A percentile compares a stretch with the other conserved stretches of the same genome.
phyloP scores from a whole-genome alignment of 2,329 filamentous ascomycete species.

The Clarireedia monteithiana region DNA sequence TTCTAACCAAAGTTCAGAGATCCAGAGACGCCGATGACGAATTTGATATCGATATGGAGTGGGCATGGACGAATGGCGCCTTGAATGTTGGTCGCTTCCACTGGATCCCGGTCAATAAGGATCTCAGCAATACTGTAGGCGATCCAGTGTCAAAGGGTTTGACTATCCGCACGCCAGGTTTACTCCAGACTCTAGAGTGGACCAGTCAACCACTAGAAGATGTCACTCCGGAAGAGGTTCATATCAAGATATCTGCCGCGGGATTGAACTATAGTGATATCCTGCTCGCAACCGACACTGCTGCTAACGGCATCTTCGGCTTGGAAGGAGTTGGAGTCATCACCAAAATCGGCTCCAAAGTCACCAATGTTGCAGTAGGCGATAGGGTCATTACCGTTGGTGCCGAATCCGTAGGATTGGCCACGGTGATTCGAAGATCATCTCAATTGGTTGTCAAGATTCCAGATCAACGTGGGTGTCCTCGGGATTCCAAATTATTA shows the following conservation, averaged over 20 bases:
- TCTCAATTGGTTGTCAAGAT: neutral
- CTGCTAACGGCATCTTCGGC: neutral
- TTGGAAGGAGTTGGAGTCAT: slow-evolving; percentile 44
- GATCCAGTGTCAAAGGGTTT: neutral
- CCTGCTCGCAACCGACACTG: slow-evolving; percentile 1
- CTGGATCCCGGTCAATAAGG: neutral
- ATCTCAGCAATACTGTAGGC: neutral
- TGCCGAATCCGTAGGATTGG: neutral
- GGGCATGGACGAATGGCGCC: neutral
- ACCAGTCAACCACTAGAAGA: neutral
- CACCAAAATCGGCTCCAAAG: slow-evolving; percentile 45
- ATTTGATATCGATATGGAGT: neutral
- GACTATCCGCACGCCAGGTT: neutral
- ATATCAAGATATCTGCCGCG: neutral
- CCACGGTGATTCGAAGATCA: neutral
- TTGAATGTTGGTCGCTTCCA: neutral
- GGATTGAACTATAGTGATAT: neutral
- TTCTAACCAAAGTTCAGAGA: neutral
- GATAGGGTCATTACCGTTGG: slow-evolving; percentile 33
- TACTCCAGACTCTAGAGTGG: neutral
- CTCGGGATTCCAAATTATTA: neutral
- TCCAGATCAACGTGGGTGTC: neutral
- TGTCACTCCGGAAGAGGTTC: neutral
- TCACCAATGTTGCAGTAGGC: slow-evolving; percentile 44
- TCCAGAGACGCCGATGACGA: neutral